These are phyloP conservation scores for Pichia scutulata DNA, from an alignment of 805 yeast species.

Conservation along the genomic window DNA sequence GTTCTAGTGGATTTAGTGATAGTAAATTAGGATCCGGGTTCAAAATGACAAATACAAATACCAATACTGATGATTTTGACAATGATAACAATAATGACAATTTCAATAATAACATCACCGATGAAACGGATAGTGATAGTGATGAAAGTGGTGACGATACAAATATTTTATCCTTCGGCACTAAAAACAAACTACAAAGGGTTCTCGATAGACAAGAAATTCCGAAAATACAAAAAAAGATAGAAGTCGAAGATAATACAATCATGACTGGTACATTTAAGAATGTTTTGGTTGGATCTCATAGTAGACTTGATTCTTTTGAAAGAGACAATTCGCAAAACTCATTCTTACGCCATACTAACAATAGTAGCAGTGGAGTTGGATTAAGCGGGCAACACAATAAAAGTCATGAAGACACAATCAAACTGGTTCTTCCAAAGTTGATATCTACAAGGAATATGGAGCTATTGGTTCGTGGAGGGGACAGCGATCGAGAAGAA, in stretches of 20 bases:
- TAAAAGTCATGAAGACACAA: not conserved
- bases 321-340: not conserved
- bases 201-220: not conserved
- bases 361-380: not conserved
- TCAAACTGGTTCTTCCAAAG: conserved; percentile 6
- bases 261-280: conserved; percentile 16
- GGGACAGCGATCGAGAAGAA: not conserved
- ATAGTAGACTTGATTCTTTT: not conserved
- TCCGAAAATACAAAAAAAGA: not conserved
- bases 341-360: not conserved
- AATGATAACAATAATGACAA: not conserved
- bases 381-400: not conserved
- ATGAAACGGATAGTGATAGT: not conserved
- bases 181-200: not conserved
- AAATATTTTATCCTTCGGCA: conserved; percentile 12
- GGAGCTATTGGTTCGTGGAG: not conserved
- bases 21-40: not conserved
- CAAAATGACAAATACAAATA: not conserved
- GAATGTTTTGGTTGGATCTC: conserved; percentile 10
- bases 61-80: too few relatives aligned
- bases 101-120: not conserved
- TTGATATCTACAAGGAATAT: conserved; percentile 8
- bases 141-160: conserved; percentile 5
- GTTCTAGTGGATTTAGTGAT: not conserved
- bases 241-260: not conserved